phyloP scores from a whole-genome alignment of 805 yeast genomes.

The Grigorovia humatica region DNA sequence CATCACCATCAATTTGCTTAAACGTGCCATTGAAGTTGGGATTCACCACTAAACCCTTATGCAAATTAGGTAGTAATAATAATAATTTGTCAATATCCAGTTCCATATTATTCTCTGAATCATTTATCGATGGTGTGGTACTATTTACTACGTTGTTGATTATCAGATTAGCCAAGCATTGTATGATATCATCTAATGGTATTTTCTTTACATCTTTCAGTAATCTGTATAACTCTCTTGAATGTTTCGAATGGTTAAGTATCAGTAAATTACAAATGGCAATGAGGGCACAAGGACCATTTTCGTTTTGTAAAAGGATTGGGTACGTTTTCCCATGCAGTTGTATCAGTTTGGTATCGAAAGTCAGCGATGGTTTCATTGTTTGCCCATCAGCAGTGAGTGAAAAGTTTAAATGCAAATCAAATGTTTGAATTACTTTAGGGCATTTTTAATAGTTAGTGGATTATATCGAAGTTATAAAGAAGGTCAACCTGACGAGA shows the following conservation, averaged over 20 bases:
- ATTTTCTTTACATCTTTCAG: constrained; percentile 21
- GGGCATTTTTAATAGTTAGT: too few relatives aligned
- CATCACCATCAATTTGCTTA: constrained; percentile 36
- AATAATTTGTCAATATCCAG: constrained; percentile 33
- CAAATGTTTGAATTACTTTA: background rate
- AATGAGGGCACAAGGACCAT: constrained; percentile 85
- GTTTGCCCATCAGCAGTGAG: background rate
- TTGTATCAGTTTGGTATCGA: constrained; percentile 15
- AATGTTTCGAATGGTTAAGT: constrained; percentile 21
- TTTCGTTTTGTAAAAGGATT: constrained; percentile 63
- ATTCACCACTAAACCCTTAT: constrained; percentile 63
- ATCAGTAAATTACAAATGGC: constrained; percentile 65
- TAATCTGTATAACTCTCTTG: constrained; percentile 7
- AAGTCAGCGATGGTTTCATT: constrained; percentile 2
- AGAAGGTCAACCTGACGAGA: too few relatives aligned
- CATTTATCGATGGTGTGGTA: too few relatives aligned
- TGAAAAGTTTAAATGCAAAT: background rate
- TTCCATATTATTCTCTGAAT: constrained; percentile 9
- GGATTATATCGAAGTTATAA: background rate
- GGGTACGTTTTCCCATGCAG: constrained; percentile 30
- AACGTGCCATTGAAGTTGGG: constrained; percentile 59
- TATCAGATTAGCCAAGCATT: constrained; percentile 40
- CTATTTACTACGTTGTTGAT: constrained; percentile 9
- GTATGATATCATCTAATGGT: constrained; percentile 33
- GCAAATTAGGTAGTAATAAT: constrained; percentile 48